Evolutionary conservation across 2,329 filamentous ascomycete genomes (phyloP).

Genomic region (Parafenestella ontariensis): DNA sequence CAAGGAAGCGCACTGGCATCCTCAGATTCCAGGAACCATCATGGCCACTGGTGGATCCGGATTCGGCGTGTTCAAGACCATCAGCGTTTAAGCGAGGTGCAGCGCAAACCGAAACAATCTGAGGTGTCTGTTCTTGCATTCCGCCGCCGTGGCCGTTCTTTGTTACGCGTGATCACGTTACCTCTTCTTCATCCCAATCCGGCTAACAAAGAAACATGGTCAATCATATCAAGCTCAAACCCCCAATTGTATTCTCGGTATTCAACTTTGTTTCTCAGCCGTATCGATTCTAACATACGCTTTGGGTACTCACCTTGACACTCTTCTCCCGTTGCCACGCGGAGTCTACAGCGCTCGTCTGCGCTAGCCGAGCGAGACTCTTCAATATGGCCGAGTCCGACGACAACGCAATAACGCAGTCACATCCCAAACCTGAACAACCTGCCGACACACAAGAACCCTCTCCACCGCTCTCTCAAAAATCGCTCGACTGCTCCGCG

Average conservation of each 20-base stretch:
- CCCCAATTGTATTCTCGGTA: not conserved
- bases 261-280: not conserved
- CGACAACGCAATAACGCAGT: not conserved
- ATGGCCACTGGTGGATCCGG: conserved; percentile 88
- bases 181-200: conserved; percentile 8
- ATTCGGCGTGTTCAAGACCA: conserved; percentile 65
- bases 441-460: not conserved
- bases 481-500: not conserved
- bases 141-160: conserved; percentile 2
- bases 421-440: not conserved
- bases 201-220: conserved; percentile 16
- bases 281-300: not conserved
- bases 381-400: not conserved
- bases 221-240: not conserved
- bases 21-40: conserved; percentile 87
- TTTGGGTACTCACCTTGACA: not conserved
- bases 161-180: conserved; percentile 30
- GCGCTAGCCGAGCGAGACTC: not conserved
- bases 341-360: not conserved
- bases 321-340: not conserved
- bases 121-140: conserved; percentile 1
- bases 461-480: not conserved
- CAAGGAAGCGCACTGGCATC: conserved; percentile 98
- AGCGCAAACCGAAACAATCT: not conserved
- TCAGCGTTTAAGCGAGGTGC: conserved; percentile 43